These are phyloP conservation scores for Puccinia polysora DNA, from an alignment of 1,284 basidiomycete species.

Conservation along the genomic window DNA sequence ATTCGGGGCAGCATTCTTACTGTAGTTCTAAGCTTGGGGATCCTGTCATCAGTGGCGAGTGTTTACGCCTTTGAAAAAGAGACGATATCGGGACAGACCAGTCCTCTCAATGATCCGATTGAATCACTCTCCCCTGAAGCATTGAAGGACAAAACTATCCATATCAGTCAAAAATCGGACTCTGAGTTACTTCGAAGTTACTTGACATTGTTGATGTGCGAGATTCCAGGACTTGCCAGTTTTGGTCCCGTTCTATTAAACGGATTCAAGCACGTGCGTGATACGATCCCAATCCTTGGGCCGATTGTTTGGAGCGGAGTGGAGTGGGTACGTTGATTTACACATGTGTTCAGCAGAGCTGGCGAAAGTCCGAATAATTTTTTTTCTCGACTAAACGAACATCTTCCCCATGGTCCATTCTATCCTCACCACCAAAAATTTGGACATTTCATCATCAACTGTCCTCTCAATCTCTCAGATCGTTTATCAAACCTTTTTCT, in stretches of 20 bases:
- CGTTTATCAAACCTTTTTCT: conserved; percentile 37
- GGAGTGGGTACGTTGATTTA: conserved; percentile 27
- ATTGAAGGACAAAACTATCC: neutral
- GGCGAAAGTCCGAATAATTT: too few species aligned
- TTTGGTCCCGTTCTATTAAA: conserved; percentile 30
- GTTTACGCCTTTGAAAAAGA: neutral
- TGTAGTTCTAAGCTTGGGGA: neutral
- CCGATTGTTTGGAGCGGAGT: conserved; percentile 19
- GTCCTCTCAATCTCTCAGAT: conserved; percentile 1
- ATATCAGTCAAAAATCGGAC: neutral
- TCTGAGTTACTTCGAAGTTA: conserved; percentile 22
- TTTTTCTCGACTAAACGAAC: neutral
- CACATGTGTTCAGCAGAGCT: too few species aligned
- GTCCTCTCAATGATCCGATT: too few species aligned
- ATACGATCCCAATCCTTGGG: conserved; percentile 22
- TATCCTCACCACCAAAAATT: neutral
- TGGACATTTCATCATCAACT: neutral
- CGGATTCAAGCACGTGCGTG: neutral
- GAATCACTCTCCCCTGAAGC: neutral
- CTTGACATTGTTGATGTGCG: conserved; percentile 25
- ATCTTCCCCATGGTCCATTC: neutral
- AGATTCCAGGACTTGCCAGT: conserved; percentile 23
- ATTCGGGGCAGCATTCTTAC: neutral
- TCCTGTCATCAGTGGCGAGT: neutral
- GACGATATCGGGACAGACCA: neutral